Evolutionary conservation across 495 filamentous ascomycete genomes (phyloP).

Genomic region (Gamarada debralockiae): DNA sequence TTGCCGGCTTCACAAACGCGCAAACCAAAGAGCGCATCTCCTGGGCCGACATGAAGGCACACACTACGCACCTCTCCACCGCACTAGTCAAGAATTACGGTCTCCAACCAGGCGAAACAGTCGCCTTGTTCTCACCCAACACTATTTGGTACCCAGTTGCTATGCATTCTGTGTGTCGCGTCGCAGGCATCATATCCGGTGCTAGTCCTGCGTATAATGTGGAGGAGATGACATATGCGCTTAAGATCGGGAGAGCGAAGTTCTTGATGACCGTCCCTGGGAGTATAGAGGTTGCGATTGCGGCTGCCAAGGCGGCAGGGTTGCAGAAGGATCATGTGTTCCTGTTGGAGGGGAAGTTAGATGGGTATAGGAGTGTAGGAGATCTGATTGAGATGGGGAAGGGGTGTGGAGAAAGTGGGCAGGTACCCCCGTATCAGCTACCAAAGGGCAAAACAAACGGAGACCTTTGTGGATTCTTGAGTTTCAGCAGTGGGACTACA

Average conservation of each 20-base stretch:
- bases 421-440: slow-evolving; percentile 35
- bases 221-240: slow-evolving; percentile 70
- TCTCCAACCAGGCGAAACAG: slow-evolving; percentile 76
- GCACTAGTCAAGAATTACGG: slow-evolving; percentile 60
- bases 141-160: slow-evolving; percentile 65
- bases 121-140: slow-evolving; percentile 69
- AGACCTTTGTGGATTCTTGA: slow-evolving; percentile 47
- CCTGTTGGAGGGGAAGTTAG: slow-evolving; percentile 40
- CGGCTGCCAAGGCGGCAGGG: slow-evolving; percentile 65
- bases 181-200: slow-evolving; percentile 72
- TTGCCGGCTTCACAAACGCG: slow-evolving; percentile 52
- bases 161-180: slow-evolving; percentile 75
- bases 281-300: slow-evolving; percentile 56
- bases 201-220: slow-evolving; percentile 84
- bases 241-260: slow-evolving; percentile 58
- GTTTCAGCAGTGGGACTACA: slow-evolving; percentile 73
- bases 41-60: slow-evolving; percentile 45
- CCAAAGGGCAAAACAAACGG: slow-evolving; percentile 46
- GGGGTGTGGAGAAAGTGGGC: background rate
- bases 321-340: slow-evolving; percentile 50
- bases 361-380: slow-evolving; percentile 27
- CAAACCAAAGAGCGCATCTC: slow-evolving; percentile 51
- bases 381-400: slow-evolving; percentile 24
- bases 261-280: slow-evolving; percentile 57
- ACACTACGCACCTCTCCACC: slow-evolving; percentile 51